These are phyloP conservation scores for Syzygium aqueum DNA, from an alignment of 345 rosid species.

Conservation along the genomic window DNA sequence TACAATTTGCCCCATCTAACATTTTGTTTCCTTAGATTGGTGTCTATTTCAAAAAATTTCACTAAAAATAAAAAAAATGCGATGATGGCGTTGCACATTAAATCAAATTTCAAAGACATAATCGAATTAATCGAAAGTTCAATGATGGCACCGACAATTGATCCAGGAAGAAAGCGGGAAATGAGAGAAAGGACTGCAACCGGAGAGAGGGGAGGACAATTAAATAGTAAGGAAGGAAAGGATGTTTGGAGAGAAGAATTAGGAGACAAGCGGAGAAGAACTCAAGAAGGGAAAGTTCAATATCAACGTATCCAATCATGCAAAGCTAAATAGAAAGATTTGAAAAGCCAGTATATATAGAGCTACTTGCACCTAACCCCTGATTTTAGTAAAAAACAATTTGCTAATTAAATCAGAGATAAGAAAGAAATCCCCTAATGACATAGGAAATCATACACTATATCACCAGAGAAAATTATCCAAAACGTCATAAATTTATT, in stretches of 20 bases:
- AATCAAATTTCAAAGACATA: background rate
- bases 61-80: background rate
- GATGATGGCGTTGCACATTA: background rate
- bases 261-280: background rate
- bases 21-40: background rate
- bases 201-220: background rate
- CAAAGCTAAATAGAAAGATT: no score
- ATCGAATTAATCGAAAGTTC: background rate
- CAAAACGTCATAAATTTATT: no score
- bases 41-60: background rate
- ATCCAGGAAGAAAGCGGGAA: background rate
- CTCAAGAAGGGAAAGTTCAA: background rate
- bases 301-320: background rate
- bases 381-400: background rate
- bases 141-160: background rate
- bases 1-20: background rate
- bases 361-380: rapidly evolving
- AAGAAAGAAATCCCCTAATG: background rate
- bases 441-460: background rate
- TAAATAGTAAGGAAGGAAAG: background rate
- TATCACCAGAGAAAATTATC: no score
- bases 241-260: background rate
- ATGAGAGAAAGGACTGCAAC: background rate
- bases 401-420: background rate
- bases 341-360: background rate